Base-by-base conservation (phyloP, 2,329 filamentous ascomycete species). In the Botrytis paeoniae region DNA sequence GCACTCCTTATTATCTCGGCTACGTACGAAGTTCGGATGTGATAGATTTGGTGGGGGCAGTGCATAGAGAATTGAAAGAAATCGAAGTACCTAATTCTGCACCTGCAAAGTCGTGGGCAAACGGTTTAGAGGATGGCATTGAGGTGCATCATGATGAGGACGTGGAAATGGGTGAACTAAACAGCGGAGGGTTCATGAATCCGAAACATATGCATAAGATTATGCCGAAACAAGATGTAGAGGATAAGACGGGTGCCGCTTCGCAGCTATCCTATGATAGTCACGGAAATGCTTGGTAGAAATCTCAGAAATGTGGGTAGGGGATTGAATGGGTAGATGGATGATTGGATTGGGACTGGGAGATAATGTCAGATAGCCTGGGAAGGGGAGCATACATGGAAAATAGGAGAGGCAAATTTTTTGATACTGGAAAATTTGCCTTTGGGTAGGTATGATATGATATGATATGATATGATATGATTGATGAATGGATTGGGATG, bases 1-100 rank as follows among this genome's bases (percentile, higher is more conserved):
- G 93, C 7, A 95, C 94, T 66, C 93, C 94, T 2, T 94, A 94
- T 80, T 94, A 92, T 80, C 86, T 96, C 35, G 93, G 94, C 60
- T 97, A 97, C 78, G 91, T 97, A n/a, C 86, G 88, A 61, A 92
- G 92, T 70, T 84, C 89, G 48, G 83, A 88, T 77, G 90, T 90
- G 78, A 85, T 89, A 62, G 81, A 88, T 22, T 80, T 89, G 32
- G 88, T 89, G 5, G 83, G 90, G 74, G 86, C 88, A 4, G 85
- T 90, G n/a, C 84, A 82, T 76, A 83, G 86, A 68, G 82, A 86
- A 16, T 74, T 81, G 14, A 75, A 71, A 22, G 78, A 78, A 43
- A 43, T 73, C 4, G 74, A 75, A 32, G 69, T 70, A 39, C 65
- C 65, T 54, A 72, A 73, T 66, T 41, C 37, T 39, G 45, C 48